Evolutionary conservation across 2,329 filamentous ascomycete species (phyloP), one percentile per base, ranked within the genome.

Genomic region (Chaetomium olivaceum): DNA sequence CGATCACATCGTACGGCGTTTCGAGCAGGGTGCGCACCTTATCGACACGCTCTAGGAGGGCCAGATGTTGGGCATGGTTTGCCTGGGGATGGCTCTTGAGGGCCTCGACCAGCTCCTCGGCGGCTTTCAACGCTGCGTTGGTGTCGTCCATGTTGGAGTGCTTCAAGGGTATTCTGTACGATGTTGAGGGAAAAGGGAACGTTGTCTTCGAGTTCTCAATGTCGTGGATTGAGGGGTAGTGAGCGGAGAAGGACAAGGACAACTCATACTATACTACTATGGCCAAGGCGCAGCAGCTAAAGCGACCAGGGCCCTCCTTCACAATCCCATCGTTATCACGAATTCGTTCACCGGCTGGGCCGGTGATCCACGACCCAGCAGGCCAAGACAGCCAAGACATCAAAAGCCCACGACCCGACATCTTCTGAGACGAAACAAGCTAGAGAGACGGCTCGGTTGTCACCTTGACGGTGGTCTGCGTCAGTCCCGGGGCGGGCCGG

Each of bases 31-130:
- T 50, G 11, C 71, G 74, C 31, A 75, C 70, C 1, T 65, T 65
- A 21, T 73, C 71, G 14, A 70, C 67, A 33, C 74, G 72, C 29
- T 68, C 70, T 31, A 75, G 62, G 16, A 70, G 57, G 16, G 58
- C 64, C 4, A 68, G 54, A 29, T 68, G 68, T 48, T 66, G 55
- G 19, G 64, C 66, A 7, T 59, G 51, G 11, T 62, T 62, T 16
- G 60, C 43, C n/a, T 39, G 36, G 12, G 61, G 55, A n/a, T 39
- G 25, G 21, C 69, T 67, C 36, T 73, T 74, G 62, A 76, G 74
- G 54, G 72, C 72, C 14, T 74, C 75, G 14, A 68, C 75, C 23
- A 73, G 73, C n/a, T 74, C 71, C 1, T 74, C 72, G 62, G 68
- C 19, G 39, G 75, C 19, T 43, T 72, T 16, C 66, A 70, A 8